Evolutionary conservation across 2,329 filamentous ascomycete species (phyloP), one percentile per base, ranked within the genome.

Genomic region (Cordyceps militaris): DNA sequence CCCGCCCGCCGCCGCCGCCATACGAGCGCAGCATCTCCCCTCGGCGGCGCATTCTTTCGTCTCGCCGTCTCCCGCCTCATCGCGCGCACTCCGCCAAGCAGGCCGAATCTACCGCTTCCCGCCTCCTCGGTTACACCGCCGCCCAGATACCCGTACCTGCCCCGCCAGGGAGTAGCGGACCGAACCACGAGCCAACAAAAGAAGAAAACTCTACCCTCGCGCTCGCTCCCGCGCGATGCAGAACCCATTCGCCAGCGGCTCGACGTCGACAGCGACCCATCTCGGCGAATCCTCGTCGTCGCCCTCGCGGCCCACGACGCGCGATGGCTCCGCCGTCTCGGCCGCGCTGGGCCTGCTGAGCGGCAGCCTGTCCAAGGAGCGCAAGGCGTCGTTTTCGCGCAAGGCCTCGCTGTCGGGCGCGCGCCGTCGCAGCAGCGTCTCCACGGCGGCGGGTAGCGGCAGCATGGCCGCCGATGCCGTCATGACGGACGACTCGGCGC

Each of bases 381-480:
- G 79, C 71, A 77, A 79, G 64, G 68, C 74, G 24, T 82, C 80
- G 46, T 79, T 82, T 66, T 72, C 74, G 57, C 80, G 79, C 63
- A 82, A 80, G 66, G 62, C 79, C 9, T 82, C 81, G 44, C 75
- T 82, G 60, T 76, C 77, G 57, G 73, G 73, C 62, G 73, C 76
- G 24, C 73, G 75, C 10, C 71, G 74, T 9, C 71, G 75, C 48
- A 69, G 70, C 55, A 71, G 69, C 59, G 65, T 67, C 51, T 59
- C 66, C 38, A 74, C 72, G 59, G 8, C 36, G 10, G 72, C 75
- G 60, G 71, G 69, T 61, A 63, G 32, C 32, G 32, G 32, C 5
- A 16, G 34, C 14, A 6, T 5, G 14, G 34, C 64, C 4, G 63
- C 67, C 26, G 69, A 69, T 64, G 67, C 69, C 62, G 66, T 74